These are phyloP conservation scores for Vanderwaltozyma tropicalis DNA, from an alignment of 805 yeast genomes.

Conservation along the genomic window DNA sequence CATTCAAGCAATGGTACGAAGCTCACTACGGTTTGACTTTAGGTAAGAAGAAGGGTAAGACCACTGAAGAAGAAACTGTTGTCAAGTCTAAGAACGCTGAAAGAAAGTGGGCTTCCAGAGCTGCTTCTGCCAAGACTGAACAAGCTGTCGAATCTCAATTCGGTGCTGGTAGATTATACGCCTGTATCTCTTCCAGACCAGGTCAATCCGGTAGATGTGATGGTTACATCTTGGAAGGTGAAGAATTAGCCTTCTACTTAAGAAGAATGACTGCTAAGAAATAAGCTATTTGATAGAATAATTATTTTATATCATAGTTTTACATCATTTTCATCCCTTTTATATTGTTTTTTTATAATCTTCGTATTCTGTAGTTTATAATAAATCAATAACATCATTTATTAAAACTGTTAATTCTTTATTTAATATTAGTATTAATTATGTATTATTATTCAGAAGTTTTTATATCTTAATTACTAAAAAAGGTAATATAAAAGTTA, in stretches of 20 bases:
- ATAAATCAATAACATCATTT: slow-evolving; percentile 3
- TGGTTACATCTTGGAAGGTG: slow-evolving; percentile 99
- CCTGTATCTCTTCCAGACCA: slow-evolving; percentile 97
- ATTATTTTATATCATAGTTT: slow-evolving; percentile 2
- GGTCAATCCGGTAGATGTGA: slow-evolving; percentile 99
- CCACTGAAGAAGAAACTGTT: slow-evolving; percentile 44
- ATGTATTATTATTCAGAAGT: too few relatives aligned
- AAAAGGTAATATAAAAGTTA: too few relatives aligned
- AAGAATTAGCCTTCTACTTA: slow-evolving; percentile 99
- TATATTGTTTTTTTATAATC: slow-evolving; percentile 4
- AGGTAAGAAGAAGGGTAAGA: slow-evolving; percentile 68
- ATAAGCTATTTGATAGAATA: slow-evolving; percentile 36
- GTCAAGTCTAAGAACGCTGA: slow-evolving; percentile 69
- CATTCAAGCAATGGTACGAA: slow-evolving; percentile 99
- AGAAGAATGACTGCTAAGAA: slow-evolving; percentile 99
- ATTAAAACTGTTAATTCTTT: too few relatives aligned
- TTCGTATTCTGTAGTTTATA: slow-evolving; percentile 3
- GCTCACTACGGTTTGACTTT: slow-evolving; percentile 90
- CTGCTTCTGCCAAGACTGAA: slow-evolving; percentile 76
- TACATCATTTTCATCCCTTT: slow-evolving; percentile 3
- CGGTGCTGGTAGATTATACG: slow-evolving; percentile 98
- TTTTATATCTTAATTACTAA: too few relatives aligned
- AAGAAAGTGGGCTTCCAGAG: slow-evolving; percentile 91
- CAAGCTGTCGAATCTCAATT: slow-evolving; percentile 89
- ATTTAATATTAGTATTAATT: too few relatives aligned